Percentiles rank a stretch among this genome's conserved stretches.
Conservation (phyloP, 768 basidiomycete species). For the Panaeolus papilionaceus region DNA sequence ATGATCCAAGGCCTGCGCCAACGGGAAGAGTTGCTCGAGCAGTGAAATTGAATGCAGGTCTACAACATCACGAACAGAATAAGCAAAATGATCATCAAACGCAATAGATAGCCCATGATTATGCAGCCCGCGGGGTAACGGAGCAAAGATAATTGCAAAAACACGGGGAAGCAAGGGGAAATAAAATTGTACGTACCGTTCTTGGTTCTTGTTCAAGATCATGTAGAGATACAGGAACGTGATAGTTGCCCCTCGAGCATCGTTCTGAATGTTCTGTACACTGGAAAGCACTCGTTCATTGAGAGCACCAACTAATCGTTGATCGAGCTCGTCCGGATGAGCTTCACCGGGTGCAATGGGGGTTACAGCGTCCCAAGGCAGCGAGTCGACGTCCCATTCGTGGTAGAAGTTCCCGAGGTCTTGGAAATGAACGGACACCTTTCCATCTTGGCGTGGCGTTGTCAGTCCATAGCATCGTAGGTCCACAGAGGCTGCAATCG, state of each 20-base stretch:
- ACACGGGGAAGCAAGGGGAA: conserved; percentile 3
- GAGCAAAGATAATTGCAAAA: conserved; percentile 24
- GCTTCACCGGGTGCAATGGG: conserved; percentile 54
- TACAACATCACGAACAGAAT: conserved; percentile 34
- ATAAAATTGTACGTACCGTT: conserved; percentile 53
- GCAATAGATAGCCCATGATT: neutral
- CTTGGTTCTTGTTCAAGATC: conserved; percentile 60
- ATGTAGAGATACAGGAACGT: conserved; percentile 96
- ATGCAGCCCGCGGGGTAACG: conserved; percentile 27
- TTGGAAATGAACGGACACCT: conserved; percentile 75
- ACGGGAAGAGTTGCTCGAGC: conserved; percentile 91
- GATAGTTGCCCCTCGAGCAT: conserved; percentile 51
- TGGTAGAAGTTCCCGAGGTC: conserved; percentile 80
- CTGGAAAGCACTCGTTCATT: conserved; percentile 48
- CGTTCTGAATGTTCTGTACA: conserved; percentile 42
- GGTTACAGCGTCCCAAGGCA: conserved; percentile 83
- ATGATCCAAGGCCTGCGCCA: conserved; percentile 95
- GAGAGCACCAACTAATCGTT: conserved; percentile 75
- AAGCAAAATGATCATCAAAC: neutral
- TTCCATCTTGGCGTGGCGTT: conserved; percentile 75
- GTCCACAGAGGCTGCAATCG: conserved; percentile 93
- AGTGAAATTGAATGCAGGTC: conserved; percentile 80
- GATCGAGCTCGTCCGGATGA: conserved; percentile 74
- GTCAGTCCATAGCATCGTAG: conserved; percentile 92
- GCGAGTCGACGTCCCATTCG: conserved; percentile 78